Base-by-base conservation (phyloP, 768 basidiomycete genomes). In the Boletales sp. region DNA sequence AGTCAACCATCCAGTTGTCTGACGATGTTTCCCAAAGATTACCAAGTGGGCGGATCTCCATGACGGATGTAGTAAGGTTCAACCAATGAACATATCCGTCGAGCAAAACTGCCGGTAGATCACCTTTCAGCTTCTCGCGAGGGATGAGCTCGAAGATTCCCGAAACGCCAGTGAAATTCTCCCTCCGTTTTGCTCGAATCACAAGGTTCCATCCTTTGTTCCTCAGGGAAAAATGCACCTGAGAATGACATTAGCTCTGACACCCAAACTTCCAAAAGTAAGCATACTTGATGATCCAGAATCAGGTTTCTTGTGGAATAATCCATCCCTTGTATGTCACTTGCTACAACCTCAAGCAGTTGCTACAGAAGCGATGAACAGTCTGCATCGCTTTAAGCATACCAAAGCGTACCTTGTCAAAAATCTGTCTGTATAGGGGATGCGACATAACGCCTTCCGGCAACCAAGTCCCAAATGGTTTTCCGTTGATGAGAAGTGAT, bases 401-500 rank as follows among this genome's bases (percentile, higher is more conserved):
- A 34, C 15, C 15, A 15, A 34, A 34, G 15, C 34, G 1, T 12
- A 34, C 34, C 34, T 34, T 13, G 34, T 15, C 34, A 34, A 34
- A 34, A 14, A 34, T 34, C 8, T 13, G 34, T 15, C 15, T 12
- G 34, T 34, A 34, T 14, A 34, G 34, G 13, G 34, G 15, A 34
- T 34, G 34, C 3, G 21, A 41, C 2, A 58, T 37, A 27, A 78
- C 72, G 0, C 53, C 50, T 8, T 37, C 27, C 0, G 77, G 73
- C 13, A 79, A 34, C 34, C 34, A 34, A 15, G 12, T 34, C 7
- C 73, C 70, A 9, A 74, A 48, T 1, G 70, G 65, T 48, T 67
- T 67, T 8, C 77, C 77, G 11, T 73, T 58, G 10, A 80, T 63
- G 15, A 78, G 63, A 2, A 80, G 59, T 19, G 56, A 43, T 12